Evolutionary conservation across 495 filamentous ascomycete species (phyloP).

Genomic region (Tuber microsphaerosporum): DNA sequence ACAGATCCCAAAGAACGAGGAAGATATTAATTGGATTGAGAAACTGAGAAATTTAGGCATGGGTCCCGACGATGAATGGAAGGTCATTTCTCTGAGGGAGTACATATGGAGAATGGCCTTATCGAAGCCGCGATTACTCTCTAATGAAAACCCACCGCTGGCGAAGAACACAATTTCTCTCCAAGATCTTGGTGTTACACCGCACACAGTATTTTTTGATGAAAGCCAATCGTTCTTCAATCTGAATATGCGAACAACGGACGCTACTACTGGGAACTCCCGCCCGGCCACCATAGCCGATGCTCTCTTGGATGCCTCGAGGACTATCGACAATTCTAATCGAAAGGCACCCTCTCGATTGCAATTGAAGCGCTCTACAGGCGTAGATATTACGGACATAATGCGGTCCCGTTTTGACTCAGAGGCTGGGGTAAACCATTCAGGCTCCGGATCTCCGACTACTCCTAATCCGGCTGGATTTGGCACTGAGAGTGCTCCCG

Average conservation of each 20-base stretch:
- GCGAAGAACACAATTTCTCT: slow-evolving; percentile 66
- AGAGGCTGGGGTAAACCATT: slow-evolving; percentile 14
- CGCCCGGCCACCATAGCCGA: slow-evolving; percentile 75
- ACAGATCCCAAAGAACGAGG: slow-evolving; percentile 68
- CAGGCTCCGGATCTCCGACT: slow-evolving; percentile 30
- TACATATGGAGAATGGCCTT: slow-evolving; percentile 83
- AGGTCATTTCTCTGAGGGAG: slow-evolving; percentile 75
- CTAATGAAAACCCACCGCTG: slow-evolving; percentile 43
- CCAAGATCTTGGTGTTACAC: slow-evolving; percentile 62
- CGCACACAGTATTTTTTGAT: slow-evolving; percentile 89
- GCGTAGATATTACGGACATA: slow-evolving; percentile 22
- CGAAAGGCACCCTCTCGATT: slow-evolving; percentile 48
- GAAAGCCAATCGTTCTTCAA: slow-evolving; percentile 49
- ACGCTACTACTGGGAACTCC: slow-evolving; percentile 40
- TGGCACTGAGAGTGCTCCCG: slow-evolving; percentile 9
- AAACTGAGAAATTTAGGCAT: slow-evolving; percentile 79
- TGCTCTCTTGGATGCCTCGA: slow-evolving; percentile 85
- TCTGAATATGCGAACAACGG: slow-evolving; percentile 15
- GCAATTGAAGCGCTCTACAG: slow-evolving; percentile 21
- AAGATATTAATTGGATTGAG: slow-evolving; percentile 91
- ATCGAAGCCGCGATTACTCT: slow-evolving; percentile 56
- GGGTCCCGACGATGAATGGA: slow-evolving; percentile 75
- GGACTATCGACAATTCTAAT: slow-evolving; percentile 67
- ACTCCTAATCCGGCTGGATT: slow-evolving; percentile 20
- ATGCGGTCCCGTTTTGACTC: slow-evolving; percentile 21